Evolutionary conservation across 192 early-diverging fungal species (phyloP), one percentile per base, ranked within the genome.

Genomic region (Linnemannia zychae): DNA sequence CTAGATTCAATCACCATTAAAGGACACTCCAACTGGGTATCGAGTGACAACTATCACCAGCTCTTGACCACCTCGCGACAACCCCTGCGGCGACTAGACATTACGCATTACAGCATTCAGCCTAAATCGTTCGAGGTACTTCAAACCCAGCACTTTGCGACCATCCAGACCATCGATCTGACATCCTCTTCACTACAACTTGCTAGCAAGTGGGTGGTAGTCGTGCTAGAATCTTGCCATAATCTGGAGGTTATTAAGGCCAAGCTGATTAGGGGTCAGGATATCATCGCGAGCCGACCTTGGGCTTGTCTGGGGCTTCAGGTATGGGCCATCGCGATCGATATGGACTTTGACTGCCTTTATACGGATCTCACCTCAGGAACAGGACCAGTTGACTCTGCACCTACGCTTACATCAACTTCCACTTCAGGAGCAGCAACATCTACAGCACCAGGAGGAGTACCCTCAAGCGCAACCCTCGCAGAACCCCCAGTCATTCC

Each of bases 291-390:
- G n/a, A 17, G 36, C 3, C 44, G 38, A 31, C 77, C 77, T 4
- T 79, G 69, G 69, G 60, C 72, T 20, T 79, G 77, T 37, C 38
- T 20, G 5, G 71, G 77, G 20, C 46, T 79, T 1, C 31, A 50
- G 16, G 40, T 34, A 48, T 79, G 16, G 60, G 36, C 7, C 53
- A 69, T 79, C 0, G 63, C 66, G 17, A 79, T 79, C 36, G 60
- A 79, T 15, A 79, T 72, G 77, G 69, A 36, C 13, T 72, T 72
- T 49, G 57, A 63, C 31, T 15, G 15, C 28, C 57, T 63, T 12
- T 12, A 24, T 28, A 11, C 28, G 7, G 57, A 33, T 63, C 57
- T 28, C 28, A 31, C 57, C 57, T n/a, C 57, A 28, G 57, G 28
- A 31, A 3, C n/a, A 31, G 53, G 24, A 60, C 3, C 40, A 44